These are phyloP conservation scores for Talaromyces nanjingensis DNA, from an alignment of 495 filamentous ascomycete genomes.

Conservation along the genomic window DNA sequence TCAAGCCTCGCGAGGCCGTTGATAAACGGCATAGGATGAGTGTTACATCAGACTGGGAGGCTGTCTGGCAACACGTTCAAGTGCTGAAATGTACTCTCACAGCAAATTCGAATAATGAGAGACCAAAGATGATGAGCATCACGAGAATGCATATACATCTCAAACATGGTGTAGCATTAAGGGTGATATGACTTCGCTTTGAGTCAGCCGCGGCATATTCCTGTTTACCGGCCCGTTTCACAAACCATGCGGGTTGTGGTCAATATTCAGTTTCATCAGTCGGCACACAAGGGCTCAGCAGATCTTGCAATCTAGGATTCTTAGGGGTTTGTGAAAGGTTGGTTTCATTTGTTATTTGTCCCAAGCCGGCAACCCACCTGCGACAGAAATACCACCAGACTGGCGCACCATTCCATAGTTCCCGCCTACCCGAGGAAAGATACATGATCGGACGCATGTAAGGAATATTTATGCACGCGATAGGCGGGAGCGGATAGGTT, in stretches of 20 bases:
- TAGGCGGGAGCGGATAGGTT: slow-evolving; percentile 8
- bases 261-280: not conserved
- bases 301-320: not conserved
- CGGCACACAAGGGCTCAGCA: not conserved
- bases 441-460: slow-evolving; percentile 8
- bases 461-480: slow-evolving; percentile 9
- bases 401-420: slow-evolving; percentile 10
- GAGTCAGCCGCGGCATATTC: not conserved
- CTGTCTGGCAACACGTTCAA: not conserved
- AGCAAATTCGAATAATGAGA: not conserved
- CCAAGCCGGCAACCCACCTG: not conserved
- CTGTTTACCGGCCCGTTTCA: not conserved
- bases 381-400: not conserved
- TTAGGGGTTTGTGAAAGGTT: not conserved
- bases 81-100: not conserved
- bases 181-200: not conserved
- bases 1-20: not conserved
- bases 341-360: not conserved
- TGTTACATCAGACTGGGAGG: not conserved
- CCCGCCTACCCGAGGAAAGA: slow-evolving; percentile 7
- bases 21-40: not conserved
- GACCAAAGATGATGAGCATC: not conserved
- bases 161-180: not conserved
- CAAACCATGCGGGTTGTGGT: not conserved
- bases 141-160: not conserved